These are phyloP conservation scores for Fusarium stilboides DNA, from an alignment of 2,329 filamentous ascomycete genomes.

Conservation along the genomic window DNA sequence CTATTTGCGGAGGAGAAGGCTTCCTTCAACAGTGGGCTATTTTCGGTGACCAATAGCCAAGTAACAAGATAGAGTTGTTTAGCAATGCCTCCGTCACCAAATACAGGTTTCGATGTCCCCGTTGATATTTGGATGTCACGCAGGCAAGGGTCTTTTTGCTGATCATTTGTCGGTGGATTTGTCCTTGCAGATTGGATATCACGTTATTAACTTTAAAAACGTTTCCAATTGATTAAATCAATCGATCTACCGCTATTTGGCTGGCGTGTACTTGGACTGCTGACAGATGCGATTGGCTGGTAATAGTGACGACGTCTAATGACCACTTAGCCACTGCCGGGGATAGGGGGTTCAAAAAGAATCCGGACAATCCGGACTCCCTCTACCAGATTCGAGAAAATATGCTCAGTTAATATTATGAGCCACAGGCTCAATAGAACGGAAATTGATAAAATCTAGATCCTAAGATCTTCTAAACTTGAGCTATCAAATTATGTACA, in stretches of 20 bases:
- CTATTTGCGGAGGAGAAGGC: constrained; percentile 17
- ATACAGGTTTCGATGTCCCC: constrained; percentile 5
- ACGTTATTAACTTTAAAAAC: constrained; percentile 11
- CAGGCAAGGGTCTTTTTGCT: constrained; percentile 22
- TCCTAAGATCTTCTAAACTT: no score
- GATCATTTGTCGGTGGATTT: constrained; percentile 10
- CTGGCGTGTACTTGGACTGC: background rate
- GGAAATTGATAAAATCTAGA: no score
- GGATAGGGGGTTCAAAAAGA: no score
- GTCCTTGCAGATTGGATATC: background rate
- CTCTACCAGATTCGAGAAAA: no score
- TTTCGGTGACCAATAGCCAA: constrained; percentile 13
- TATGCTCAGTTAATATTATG: no score
- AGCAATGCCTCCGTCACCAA: background rate
- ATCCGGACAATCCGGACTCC: no score
- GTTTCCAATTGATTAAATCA: background rate
- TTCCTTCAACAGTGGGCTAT: constrained; percentile 9
- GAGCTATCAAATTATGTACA: no score
- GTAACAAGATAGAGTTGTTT: background rate
- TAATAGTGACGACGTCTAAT: background rate
- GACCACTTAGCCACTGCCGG: background rate
- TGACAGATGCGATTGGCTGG: constrained; percentile 24
- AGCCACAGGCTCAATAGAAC: no score
- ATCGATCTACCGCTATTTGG: background rate
- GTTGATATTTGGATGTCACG: constrained; percentile 14